These are phyloP conservation scores for Hygrocybe punicea DNA, from an alignment of 768 basidiomycete species.

Conservation along the genomic window DNA sequence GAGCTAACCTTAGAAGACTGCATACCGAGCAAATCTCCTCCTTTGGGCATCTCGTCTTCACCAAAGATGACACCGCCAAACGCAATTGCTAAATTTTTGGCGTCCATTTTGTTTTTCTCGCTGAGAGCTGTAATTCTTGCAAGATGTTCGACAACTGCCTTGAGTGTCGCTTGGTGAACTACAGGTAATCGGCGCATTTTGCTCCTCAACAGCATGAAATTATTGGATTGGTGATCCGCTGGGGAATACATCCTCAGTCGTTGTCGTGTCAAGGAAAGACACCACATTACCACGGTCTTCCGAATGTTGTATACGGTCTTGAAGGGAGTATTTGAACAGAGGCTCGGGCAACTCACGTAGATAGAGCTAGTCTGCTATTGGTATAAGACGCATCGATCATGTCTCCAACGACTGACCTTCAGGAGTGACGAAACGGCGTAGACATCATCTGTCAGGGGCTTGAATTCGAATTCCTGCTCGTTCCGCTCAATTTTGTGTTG, in stretches of 20 bases:
- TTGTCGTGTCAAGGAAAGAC: not conserved
- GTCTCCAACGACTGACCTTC: slow-evolving; percentile 52
- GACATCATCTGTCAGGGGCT: slow-evolving; percentile 66
- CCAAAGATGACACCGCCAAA: slow-evolving; percentile 89
- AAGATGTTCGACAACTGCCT: slow-evolving; percentile 78
- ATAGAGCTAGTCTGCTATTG: slow-evolving; percentile 51
- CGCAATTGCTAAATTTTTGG: slow-evolving; percentile 87
- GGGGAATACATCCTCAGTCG: not conserved
- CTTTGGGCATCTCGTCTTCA: slow-evolving; percentile 84
- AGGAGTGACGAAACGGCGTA: slow-evolving; percentile 80
- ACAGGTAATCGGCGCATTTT: slow-evolving; percentile 81
- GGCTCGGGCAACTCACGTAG: slow-evolving; percentile 88
- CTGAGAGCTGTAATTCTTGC: slow-evolving; percentile 60
- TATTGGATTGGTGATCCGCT: slow-evolving; percentile 71
- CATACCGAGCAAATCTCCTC: slow-evolving; percentile 71
- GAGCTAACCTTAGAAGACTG: slow-evolving; percentile 64
- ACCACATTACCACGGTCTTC: slow-evolving; percentile 61
- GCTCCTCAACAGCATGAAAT: slow-evolving; percentile 75
- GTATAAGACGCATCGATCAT: not conserved
- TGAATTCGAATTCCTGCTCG: slow-evolving; percentile 72
- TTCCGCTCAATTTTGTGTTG: slow-evolving; percentile 86
- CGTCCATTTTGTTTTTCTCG: slow-evolving; percentile 90
- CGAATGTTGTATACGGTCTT: slow-evolving; percentile 78
- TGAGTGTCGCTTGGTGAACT: slow-evolving; percentile 83
- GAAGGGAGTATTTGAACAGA: slow-evolving; percentile 74